These are phyloP conservation scores for Tephrocybe rancida DNA, from an alignment of 768 basidiomycete genomes.

Conservation along the genomic window DNA sequence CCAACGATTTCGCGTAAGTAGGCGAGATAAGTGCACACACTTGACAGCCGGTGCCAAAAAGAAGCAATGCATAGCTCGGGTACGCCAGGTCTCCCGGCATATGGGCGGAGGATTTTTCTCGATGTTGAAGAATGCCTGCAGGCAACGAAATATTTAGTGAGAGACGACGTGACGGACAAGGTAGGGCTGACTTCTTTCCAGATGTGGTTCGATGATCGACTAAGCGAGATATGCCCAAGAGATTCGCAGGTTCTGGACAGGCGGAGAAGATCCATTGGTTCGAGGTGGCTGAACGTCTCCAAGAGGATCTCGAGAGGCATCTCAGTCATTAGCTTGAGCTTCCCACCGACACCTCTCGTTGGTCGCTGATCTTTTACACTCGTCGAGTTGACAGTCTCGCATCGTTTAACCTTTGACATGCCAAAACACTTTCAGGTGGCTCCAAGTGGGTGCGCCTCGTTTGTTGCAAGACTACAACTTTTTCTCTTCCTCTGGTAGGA, in stretches of 20 bases:
- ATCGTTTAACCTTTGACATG: too few relatives aligned
- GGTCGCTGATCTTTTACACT: too few relatives aligned
- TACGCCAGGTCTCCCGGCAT: conserved; percentile 33
- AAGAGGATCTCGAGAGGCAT: conserved; percentile 34
- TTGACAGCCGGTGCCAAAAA: conserved; percentile 35
- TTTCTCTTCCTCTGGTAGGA: too few relatives aligned
- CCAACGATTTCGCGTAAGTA: background rate
- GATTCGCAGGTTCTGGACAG: conserved; percentile 37
- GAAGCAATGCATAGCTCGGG: conserved; percentile 32
- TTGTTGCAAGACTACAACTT: too few relatives aligned
- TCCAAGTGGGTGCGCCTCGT: too few relatives aligned
- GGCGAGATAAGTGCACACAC: conserved; percentile 21
- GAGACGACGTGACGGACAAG: too few relatives aligned
- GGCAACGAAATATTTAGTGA: too few relatives aligned
- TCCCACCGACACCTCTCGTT: conserved; percentile 13
- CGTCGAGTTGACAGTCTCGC: too few relatives aligned
- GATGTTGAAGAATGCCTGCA: conserved; percentile 25
- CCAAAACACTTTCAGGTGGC: too few relatives aligned
- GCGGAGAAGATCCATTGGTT: conserved; percentile 40
- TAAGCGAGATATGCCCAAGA: conserved; percentile 34
- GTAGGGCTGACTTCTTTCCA: background rate
- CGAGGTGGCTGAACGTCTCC: conserved; percentile 40
- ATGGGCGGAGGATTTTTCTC: conserved; percentile 18
- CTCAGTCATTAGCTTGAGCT: conserved; percentile 30
- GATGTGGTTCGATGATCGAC: conserved; percentile 19